Evolutionary conservation across 2,329 filamentous ascomycete species (phyloP).

Genomic region (Ciborinia camelliae): DNA sequence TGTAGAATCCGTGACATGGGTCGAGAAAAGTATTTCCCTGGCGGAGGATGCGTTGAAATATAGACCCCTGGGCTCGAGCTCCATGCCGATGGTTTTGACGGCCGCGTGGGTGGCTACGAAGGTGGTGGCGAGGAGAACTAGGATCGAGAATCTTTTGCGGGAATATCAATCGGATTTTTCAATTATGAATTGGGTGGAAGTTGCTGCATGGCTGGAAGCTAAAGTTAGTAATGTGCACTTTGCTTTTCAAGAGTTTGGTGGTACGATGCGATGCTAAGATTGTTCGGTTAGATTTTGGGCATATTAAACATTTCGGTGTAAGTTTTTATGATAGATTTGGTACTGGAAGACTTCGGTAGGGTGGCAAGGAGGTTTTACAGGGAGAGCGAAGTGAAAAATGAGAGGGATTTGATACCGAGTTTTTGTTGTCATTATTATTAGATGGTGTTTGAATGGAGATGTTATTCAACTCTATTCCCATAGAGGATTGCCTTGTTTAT

Average conservation of each 20-base stretch:
- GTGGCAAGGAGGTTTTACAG: too few species aligned
- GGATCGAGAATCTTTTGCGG: not conserved
- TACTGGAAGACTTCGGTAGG: too few species aligned
- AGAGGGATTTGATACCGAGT: too few species aligned
- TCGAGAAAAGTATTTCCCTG: not conserved
- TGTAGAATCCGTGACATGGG: not conserved
- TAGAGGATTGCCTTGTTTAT: too few species aligned
- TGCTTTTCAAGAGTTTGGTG: not conserved
- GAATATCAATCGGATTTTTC: constrained; percentile 1
- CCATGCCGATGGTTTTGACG: not conserved
- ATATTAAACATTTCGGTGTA: too few species aligned
- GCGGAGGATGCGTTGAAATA: not conserved
- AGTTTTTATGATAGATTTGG: too few species aligned
- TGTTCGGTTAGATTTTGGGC: not conserved
- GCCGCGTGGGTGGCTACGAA: not conserved
- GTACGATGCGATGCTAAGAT: not conserved
- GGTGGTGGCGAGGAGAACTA: not conserved
- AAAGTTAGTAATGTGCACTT: not conserved
- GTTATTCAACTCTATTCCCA: too few species aligned
- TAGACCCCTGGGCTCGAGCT: not conserved
- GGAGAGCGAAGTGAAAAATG: too few species aligned
- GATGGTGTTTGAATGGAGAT: too few species aligned
- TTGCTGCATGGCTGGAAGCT: not conserved
- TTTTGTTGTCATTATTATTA: too few species aligned
- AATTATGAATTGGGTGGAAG: constrained; percentile 5